These are phyloP conservation scores for Immersiella caudata DNA, from an alignment of 495 filamentous ascomycete species.

Conservation along the genomic window DNA sequence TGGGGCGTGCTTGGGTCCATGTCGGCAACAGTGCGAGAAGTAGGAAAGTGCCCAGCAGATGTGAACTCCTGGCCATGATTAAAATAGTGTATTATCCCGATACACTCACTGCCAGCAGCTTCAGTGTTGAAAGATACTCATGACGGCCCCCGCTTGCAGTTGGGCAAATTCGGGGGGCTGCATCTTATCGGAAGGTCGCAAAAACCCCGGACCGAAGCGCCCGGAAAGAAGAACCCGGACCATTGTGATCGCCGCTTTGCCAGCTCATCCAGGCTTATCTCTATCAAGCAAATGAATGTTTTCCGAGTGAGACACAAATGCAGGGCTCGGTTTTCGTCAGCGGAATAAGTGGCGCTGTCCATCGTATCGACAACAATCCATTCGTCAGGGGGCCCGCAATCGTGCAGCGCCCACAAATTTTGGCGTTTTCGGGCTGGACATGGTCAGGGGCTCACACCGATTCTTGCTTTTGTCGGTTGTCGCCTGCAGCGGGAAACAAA, in stretches of 20 bases:
- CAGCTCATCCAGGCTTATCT: constrained; percentile 7
- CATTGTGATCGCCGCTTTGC: background rate
- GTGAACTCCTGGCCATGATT: background rate
- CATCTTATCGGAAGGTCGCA: background rate
- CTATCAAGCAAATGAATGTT: background rate
- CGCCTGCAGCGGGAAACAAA: too few relatives aligned
- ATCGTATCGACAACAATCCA: constrained; percentile 6
- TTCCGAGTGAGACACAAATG: constrained; percentile 9
- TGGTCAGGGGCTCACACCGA: too few relatives aligned
- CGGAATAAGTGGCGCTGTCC: background rate
- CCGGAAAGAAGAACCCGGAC: background rate
- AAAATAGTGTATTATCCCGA: too few relatives aligned
- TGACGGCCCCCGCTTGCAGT: background rate
- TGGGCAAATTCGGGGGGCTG: too few relatives aligned
- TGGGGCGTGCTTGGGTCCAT: background rate
- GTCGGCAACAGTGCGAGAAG: constrained; percentile 9
- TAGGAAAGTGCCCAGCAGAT: background rate
- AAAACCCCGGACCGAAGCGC: background rate
- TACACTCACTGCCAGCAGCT: background rate
- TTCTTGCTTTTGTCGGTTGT: too few relatives aligned
- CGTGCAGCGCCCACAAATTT: constrained; percentile 6
- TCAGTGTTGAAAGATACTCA: background rate
- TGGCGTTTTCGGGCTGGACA: constrained; percentile 4
- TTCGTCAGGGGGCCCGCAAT: constrained; percentile 6
- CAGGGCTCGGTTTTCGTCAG: constrained; percentile 5